phyloP scores from a whole-genome alignment of 176 grass and related monocot genomes.

The Triticum monococcum region DNA sequence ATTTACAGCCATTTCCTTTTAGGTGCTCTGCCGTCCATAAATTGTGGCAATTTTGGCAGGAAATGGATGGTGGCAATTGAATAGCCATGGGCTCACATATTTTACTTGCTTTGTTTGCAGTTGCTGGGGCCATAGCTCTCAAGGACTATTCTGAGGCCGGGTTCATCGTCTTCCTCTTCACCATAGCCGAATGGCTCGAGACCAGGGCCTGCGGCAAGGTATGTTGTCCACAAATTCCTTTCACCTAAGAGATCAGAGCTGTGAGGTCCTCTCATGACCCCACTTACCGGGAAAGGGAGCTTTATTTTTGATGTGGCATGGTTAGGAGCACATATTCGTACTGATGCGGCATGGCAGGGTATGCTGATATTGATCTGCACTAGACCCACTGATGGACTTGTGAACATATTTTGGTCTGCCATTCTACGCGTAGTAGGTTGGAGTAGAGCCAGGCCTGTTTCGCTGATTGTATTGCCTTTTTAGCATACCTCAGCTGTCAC shows the following conservation, averaged over 20 bases:
- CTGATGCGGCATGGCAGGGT: background rate
- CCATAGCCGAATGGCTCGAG: conserved; percentile 91
- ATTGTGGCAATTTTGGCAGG: conserved; percentile 1
- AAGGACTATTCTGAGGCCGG: conserved; percentile 85
- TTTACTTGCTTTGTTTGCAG: conserved; percentile 43
- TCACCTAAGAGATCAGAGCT: background rate
- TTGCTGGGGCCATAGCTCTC: conserved; percentile 82
- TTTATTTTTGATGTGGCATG: background rate
- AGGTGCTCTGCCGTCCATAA: background rate
- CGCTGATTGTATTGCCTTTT: conserved; percentile 27
- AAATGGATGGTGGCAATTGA: conserved; percentile 5
- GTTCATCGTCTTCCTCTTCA: conserved; percentile 91
- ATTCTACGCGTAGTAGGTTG: conserved; percentile 1
- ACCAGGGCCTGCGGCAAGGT: conserved; percentile 84
- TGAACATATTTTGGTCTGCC: conserved; percentile 25
- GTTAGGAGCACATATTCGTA: conserved; percentile 11
- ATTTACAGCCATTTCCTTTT: background rate
- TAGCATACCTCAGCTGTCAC: background rate
- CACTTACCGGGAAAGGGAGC: conserved; percentile 25
- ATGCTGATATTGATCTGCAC: conserved; percentile 21
- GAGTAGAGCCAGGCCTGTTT: background rate
- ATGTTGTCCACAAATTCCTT: conserved; percentile 19
- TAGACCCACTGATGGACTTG: conserved; percentile 24
- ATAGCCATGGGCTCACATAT: conserved; percentile 12
- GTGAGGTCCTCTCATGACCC: conserved; percentile 4